Conservation (phyloP, 148 eudicot species). For the Tetragonia tetragonoides region DNA sequence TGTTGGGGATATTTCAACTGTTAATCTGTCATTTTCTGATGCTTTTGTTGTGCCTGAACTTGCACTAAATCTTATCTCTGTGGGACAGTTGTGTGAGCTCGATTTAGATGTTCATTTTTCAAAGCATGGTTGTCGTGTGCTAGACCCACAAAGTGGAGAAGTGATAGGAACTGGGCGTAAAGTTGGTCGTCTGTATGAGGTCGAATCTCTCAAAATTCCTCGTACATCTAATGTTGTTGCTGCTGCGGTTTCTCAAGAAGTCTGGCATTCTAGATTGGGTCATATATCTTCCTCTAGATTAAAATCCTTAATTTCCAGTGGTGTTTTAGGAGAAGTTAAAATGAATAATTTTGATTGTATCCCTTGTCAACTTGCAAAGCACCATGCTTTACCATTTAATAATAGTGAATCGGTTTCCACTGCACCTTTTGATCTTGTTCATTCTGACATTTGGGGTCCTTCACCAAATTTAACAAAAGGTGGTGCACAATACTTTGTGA, state of each 20-base stretch:
- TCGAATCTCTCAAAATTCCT: neutral
- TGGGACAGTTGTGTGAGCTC: neutral
- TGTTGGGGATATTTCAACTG: neutral
- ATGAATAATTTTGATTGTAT: too few species aligned
- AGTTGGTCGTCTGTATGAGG: conserved; percentile 1
- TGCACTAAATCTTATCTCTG: conserved; percentile 5
- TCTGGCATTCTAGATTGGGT: conserved; percentile 15
- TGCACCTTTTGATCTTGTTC: conserved; percentile 21
- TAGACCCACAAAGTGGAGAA: conserved; percentile 6
- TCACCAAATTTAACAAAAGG: neutral
- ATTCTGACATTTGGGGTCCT: neutral
- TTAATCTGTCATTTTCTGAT: neutral
- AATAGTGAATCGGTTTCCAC: neutral
- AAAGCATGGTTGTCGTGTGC: neutral
- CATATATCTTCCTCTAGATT: conserved; percentile 1
- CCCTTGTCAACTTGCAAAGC: too few species aligned
- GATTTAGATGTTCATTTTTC: neutral
- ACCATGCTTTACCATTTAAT: neutral
- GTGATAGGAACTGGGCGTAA: neutral
- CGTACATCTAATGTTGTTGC: neutral
- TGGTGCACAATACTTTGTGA: conserved; percentile 16
- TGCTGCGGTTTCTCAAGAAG: neutral
- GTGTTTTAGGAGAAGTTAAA: neutral
- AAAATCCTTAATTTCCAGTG: conserved; percentile 2
- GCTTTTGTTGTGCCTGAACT: conserved; percentile 15